These are phyloP conservation scores for Beta macrorhiza DNA, from an alignment of 179 eudicot species.

Conservation along the genomic window DNA sequence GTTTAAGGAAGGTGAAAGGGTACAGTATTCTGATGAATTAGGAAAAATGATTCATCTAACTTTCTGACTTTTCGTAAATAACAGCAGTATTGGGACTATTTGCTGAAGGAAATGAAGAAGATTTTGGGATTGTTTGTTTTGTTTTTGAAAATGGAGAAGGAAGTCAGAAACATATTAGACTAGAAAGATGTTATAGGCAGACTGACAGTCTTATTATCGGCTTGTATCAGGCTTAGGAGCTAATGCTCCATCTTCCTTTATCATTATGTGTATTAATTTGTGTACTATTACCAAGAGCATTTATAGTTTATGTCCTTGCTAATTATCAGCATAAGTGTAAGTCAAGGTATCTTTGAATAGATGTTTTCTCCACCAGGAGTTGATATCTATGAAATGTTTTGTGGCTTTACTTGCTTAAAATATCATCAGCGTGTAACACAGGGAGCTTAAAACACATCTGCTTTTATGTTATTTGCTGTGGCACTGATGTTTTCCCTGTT, in stretches of 20 bases:
- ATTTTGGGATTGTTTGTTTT: neutral
- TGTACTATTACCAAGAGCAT: neutral
- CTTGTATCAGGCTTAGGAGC: neutral
- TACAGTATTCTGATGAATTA: neutral
- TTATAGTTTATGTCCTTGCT: too few species aligned
- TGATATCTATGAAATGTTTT: neutral
- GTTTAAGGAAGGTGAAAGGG: neutral
- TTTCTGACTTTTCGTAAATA: neutral
- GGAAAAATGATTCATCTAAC: neutral
- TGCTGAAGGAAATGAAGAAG: neutral
- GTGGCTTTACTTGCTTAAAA: constrained; percentile 1
- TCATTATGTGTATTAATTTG: neutral
- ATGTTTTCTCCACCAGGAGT: neutral
- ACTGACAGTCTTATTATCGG: neutral
- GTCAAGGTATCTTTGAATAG: neutral
- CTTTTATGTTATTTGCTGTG: neutral
- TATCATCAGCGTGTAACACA: neutral
- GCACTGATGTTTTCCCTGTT: neutral
- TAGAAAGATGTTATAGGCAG: neutral
- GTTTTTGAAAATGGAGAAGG: neutral
- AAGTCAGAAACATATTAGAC: neutral
- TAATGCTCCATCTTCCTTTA: neutral
- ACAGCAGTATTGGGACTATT: neutral
- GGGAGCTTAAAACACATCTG: neutral
- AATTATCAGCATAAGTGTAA: neutral